phyloP scores from a whole-genome alignment of 2,329 filamentous ascomycete species.

The Cyanodermella asteris region DNA sequence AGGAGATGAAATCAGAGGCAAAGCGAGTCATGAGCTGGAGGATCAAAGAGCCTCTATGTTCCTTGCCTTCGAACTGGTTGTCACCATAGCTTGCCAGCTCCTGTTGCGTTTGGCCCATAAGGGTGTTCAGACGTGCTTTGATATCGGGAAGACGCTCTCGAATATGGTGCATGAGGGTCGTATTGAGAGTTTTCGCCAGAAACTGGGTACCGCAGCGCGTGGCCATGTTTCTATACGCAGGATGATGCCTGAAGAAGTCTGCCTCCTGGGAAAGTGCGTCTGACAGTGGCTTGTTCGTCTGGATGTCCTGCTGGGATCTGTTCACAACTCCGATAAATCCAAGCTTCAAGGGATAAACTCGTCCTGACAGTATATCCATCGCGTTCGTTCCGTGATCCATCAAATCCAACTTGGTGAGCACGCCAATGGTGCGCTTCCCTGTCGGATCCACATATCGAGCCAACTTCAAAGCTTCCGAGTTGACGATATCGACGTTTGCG shows the following conservation, averaged over 20 bases:
- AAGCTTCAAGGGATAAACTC: slow-evolving; percentile 89
- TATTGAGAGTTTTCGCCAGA: slow-evolving; percentile 82
- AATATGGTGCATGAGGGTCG: slow-evolving; percentile 89
- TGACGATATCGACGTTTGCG: slow-evolving; percentile 94
- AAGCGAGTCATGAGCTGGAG: slow-evolving; percentile 96
- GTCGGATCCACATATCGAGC: slow-evolving; percentile 91
- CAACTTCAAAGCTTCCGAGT: slow-evolving; percentile 91
- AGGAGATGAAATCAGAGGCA: slow-evolving; percentile 91
- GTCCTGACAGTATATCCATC: slow-evolving; percentile 86
- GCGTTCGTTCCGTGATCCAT: slow-evolving; percentile 99
- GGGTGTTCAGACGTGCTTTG: slow-evolving; percentile 86
- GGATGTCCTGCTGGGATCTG: slow-evolving; percentile 92
- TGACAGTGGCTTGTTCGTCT: slow-evolving; percentile 80
- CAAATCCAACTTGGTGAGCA: slow-evolving; percentile 87
- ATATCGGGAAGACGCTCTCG: slow-evolving; percentile 90
- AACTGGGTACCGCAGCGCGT: slow-evolving; percentile 83
- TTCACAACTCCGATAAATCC: slow-evolving; percentile 98
- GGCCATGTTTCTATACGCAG: slow-evolving; percentile 91
- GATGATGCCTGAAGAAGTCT: slow-evolving; percentile 94
- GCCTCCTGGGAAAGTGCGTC: slow-evolving; percentile 76
- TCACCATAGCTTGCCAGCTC: slow-evolving; percentile 95
- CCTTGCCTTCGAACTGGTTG: slow-evolving; percentile 91
- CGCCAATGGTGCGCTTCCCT: slow-evolving; percentile 84
- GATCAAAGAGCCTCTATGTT: slow-evolving; percentile 85
- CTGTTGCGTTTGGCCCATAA: slow-evolving; percentile 99